These are phyloP conservation scores for Filobasidium wieringae DNA, from an alignment of 768 basidiomycete species.

Conservation along the genomic window DNA sequence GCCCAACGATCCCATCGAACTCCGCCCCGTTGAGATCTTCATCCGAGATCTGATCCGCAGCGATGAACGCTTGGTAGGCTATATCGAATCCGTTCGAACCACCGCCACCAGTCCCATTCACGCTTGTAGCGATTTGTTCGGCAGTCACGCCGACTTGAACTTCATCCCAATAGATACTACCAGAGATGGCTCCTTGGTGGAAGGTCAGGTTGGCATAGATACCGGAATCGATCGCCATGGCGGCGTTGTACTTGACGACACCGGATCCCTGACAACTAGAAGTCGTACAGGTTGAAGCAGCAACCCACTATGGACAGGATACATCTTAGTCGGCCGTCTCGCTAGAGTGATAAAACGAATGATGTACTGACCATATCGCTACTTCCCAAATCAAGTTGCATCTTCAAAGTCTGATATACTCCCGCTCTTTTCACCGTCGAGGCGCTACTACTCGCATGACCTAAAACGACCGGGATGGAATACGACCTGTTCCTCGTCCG, in stretches of 20 bases:
- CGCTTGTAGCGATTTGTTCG: conserved; percentile 2
- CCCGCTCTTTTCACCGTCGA: conserved; percentile 12
- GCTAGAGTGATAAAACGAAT: not conserved
- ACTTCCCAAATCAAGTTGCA: conserved; percentile 36
- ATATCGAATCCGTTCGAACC: conserved; percentile 24
- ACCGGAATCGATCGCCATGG: conserved; percentile 17
- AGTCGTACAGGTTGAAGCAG: conserved; percentile 16
- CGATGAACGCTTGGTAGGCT: conserved; percentile 35
- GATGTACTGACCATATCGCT: conserved; percentile 30
- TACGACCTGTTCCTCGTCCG: conserved; percentile 24
- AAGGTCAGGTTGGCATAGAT: conserved; percentile 22
- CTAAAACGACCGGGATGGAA: conserved; percentile 25
- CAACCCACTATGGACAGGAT: conserved; percentile 28
- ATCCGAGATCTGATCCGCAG: conserved; percentile 22
- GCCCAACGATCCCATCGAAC: conserved; percentile 32
- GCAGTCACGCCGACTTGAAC: conserved; percentile 21
- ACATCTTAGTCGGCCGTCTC: not conserved
- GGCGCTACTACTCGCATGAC: conserved; percentile 17
- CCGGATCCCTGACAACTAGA: conserved; percentile 13
- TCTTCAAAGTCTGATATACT: conserved; percentile 20
- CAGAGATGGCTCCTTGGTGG: conserved; percentile 24
- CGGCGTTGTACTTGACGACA: conserved; percentile 9
- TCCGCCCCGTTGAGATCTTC: conserved; percentile 30
- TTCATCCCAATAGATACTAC: conserved; percentile 36
- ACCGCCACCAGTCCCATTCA: conserved; percentile 12